These are phyloP conservation scores for Arachis monticola DNA, from an alignment of 331 rosid genomes.

Conservation along the genomic window DNA sequence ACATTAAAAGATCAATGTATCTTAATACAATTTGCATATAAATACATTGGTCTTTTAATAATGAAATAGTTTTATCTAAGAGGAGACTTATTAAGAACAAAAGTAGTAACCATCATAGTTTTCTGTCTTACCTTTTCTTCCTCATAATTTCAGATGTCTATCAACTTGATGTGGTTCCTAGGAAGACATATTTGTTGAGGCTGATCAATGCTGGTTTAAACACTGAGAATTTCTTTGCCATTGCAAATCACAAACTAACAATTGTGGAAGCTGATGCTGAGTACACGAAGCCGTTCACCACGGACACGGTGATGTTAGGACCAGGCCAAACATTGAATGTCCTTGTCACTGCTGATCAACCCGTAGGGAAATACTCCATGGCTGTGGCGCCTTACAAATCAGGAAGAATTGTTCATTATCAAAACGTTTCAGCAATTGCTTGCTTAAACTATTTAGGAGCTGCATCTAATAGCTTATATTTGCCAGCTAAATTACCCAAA, in stretches of 20 bases:
- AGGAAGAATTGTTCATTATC: conserved; percentile 64
- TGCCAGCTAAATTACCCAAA: conserved; percentile 69
- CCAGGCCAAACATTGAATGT: conserved; percentile 78
- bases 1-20: too few species aligned
- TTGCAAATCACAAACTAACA: conserved; percentile 77
- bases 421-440: conserved; percentile 67
- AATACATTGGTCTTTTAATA: too few species aligned
- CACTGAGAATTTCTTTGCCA: conserved; percentile 72
- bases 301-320: conserved; percentile 73
- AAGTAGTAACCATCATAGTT: neutral
- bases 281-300: conserved; percentile 81
- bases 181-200: conserved; percentile 78
- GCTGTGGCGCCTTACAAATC: conserved; percentile 80
- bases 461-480: conserved; percentile 45
- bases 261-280: conserved; percentile 85
- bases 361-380: conserved; percentile 72
- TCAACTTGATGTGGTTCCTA: conserved; percentile 55
- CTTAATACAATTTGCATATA: too few species aligned
- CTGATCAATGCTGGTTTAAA: conserved; percentile 76
- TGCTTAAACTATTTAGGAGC: conserved; percentile 66
- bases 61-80: too few species aligned
- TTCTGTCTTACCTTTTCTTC: conserved; percentile 22
- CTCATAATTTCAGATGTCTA: conserved; percentile 61
- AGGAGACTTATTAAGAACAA: too few species aligned
- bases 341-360: conserved; percentile 69